These are phyloP conservation scores for Mycosarcoma mackinlayi DNA, from an alignment of 1,284 basidiomycete genomes.

Conservation along the genomic window DNA sequence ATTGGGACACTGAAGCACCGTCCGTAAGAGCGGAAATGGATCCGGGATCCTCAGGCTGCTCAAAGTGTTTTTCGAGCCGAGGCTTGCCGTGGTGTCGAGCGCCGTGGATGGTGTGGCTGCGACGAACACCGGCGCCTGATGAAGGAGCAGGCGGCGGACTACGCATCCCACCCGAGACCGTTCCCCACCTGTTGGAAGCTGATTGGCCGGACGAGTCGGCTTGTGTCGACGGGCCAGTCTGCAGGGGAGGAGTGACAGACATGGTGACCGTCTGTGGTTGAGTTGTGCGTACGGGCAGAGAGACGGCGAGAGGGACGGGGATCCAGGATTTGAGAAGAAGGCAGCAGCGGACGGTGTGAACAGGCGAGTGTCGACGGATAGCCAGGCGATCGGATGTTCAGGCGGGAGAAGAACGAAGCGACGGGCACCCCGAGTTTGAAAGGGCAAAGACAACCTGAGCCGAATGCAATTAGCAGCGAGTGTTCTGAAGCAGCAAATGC, in stretches of 20 bases:
- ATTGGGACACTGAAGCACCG: neutral
- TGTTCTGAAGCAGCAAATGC: too few species aligned
- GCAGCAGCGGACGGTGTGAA: too few species aligned
- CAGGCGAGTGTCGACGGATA: too few species aligned
- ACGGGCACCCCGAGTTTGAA: too few species aligned
- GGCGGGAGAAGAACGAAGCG: too few species aligned
- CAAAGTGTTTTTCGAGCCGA: slow-evolving; percentile 48
- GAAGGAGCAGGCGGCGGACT: slow-evolving; percentile 48
- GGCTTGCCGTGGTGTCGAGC: slow-evolving; percentile 44
- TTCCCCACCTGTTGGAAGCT: slow-evolving; percentile 37
- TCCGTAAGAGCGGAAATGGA: neutral
- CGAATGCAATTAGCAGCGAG: too few species aligned
- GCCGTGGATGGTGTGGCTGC: slow-evolving; percentile 50
- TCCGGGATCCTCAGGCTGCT: slow-evolving; percentile 39
- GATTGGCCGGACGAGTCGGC: slow-evolving; percentile 2
- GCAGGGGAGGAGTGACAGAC: slow-evolving; percentile 31
- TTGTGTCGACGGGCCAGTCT: slow-evolving; percentile 8
- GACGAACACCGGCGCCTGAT: slow-evolving; percentile 40
- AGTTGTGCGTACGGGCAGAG: neutral
- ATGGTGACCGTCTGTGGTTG: slow-evolving; percentile 9
- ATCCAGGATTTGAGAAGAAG: too few species aligned
- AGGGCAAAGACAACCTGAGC: too few species aligned
- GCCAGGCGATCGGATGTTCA: too few species aligned
- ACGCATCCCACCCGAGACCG: slow-evolving; percentile 35
- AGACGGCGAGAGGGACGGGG: neutral